A percentile compares a stretch with the other conserved stretches of the same genome.
Conservation (phyloP, 2,329 filamentous ascomycete genomes). For the Cyphellophora attinorum region DNA sequence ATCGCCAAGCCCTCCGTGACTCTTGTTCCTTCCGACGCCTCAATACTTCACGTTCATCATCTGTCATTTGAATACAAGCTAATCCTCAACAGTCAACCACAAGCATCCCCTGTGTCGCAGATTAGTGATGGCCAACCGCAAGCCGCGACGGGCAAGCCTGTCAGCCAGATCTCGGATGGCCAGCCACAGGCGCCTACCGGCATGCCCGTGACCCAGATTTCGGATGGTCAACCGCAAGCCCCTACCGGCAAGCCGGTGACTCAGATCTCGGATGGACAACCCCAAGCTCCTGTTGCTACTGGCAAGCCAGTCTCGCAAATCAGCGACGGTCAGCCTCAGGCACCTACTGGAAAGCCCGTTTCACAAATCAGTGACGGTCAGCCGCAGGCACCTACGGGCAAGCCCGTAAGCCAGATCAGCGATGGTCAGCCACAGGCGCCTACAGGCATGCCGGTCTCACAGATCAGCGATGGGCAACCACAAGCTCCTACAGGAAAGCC, state of each 20-base stretch:
- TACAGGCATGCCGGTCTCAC: constrained; percentile 2
- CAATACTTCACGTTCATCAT: no score
- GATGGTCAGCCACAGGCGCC: constrained; percentile 23
- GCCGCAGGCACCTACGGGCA: constrained; percentile 20
- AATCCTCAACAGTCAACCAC: constrained; percentile 11
- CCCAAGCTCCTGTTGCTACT: constrained; percentile 9
- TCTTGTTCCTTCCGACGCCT: no score
- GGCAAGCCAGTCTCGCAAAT: constrained; percentile 30
- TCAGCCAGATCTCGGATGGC: constrained; percentile 13
- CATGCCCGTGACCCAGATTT: constrained; percentile 18
- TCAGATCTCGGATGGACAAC: constrained; percentile 11
- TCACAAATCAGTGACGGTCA: constrained; percentile 25
- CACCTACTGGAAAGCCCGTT: constrained; percentile 23
- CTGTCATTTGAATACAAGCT: no score
- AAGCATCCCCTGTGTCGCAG: constrained; percentile 18
- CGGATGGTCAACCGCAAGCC: constrained; percentile 24
- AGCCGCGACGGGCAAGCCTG: constrained; percentile 21
- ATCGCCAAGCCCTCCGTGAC: no score
- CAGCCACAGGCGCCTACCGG: constrained; percentile 10
- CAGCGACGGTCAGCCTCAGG: constrained; percentile 41
- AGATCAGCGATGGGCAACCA: constrained; percentile 9
- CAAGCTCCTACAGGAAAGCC: constrained; percentile 7
- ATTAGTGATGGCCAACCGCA: constrained; percentile 23
- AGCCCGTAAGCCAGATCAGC: constrained; percentile 18
- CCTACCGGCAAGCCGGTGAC: constrained; percentile 9